Conservation (phyloP, 2,329 filamentous ascomycete genomes). For the Thielaviopsis musarum region DNA sequence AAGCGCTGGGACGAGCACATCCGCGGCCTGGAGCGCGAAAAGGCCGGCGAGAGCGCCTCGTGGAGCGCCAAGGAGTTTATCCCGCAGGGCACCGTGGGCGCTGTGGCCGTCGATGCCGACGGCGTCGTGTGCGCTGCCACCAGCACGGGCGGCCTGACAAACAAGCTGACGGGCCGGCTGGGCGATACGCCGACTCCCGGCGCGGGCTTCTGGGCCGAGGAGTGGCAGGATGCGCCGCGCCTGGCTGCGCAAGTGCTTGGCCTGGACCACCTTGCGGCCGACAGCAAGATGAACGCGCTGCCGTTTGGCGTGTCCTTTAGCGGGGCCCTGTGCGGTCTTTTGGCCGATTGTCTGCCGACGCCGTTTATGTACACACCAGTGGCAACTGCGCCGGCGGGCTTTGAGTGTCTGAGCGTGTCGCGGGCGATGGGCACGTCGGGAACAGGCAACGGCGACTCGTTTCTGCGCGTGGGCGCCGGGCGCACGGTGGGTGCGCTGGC, state of each 20-base stretch:
- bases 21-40: slow-evolving; percentile 36
- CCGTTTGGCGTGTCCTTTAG: slow-evolving; percentile 21
- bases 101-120: slow-evolving; percentile 61
- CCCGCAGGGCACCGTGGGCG: slow-evolving; percentile 71
- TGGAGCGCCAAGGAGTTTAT: slow-evolving; percentile 51
- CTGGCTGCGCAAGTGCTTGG: slow-evolving; percentile 13
- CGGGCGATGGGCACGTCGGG: slow-evolving; percentile 48
- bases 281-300: slow-evolving; percentile 14
- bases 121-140: slow-evolving; percentile 56
- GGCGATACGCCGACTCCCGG: slow-evolving; percentile 75
- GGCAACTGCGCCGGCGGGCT: not conserved
- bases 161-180: slow-evolving; percentile 71
- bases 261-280: slow-evolving; percentile 16
- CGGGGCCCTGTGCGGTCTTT: slow-evolving; percentile 27
- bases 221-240: slow-evolving; percentile 44
- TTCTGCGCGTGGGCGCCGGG: slow-evolving; percentile 54
- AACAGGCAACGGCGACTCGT: slow-evolving; percentile 80
- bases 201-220: slow-evolving; percentile 79
- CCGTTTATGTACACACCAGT: slow-evolving; percentile 25
- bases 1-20: slow-evolving; percentile 64
- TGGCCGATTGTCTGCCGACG: slow-evolving; percentile 44
- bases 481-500: slow-evolving; percentile 59
- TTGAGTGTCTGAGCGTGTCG: not conserved
- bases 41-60: slow-evolving; percentile 22
- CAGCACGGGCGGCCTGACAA: slow-evolving; percentile 65